A percentile compares a stretch with the other conserved stretches of the same genome.
Conservation (phyloP, 1,284 basidiomycete species). For the Puccinia brachypodii region DNA sequence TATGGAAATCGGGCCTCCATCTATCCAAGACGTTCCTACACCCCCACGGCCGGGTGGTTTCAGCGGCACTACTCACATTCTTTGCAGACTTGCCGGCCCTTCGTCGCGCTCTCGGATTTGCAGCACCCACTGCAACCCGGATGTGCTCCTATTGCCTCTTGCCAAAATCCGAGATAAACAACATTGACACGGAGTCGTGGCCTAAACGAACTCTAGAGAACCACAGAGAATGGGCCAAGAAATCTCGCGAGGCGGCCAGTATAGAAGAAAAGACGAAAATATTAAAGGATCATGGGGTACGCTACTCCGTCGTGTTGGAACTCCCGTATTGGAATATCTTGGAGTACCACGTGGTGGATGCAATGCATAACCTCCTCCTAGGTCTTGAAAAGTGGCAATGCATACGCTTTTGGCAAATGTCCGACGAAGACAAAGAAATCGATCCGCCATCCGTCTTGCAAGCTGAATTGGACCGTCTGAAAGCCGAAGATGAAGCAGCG, state of each 20-base stretch:
- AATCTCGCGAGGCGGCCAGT: not conserved
- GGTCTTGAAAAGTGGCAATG: slow-evolving; percentile 11
- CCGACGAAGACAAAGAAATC: not conserved
- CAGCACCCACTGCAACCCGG: slow-evolving; percentile 1
- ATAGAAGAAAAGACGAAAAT: not conserved
- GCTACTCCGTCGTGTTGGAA: slow-evolving; percentile 22
- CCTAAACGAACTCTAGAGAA: not conserved
- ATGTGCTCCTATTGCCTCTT: slow-evolving; percentile 48
- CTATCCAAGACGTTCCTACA: not conserved
- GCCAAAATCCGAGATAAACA: slow-evolving; percentile 1
- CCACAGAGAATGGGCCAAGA: not conserved
- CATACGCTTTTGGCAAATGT: slow-evolving; percentile 17
- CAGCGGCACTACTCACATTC: slow-evolving; percentile 25
- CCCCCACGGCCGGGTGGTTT: not conserved
- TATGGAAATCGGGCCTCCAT: slow-evolving; percentile 56
- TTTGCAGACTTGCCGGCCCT: slow-evolving; percentile 49
- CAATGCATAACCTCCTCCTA: slow-evolving; percentile 28
- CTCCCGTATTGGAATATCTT: slow-evolving; percentile 29
- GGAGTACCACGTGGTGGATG: slow-evolving; percentile 12
- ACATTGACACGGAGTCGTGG: slow-evolving; percentile 6
- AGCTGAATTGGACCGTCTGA: not conserved
- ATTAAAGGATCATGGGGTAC: not conserved
- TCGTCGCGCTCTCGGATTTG: slow-evolving; percentile 44
- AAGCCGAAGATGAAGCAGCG: too few species aligned
- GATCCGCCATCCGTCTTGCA: too few species aligned